Evolutionary conservation across 768 basidiomycete genomes (phyloP), one percentile per base, ranked within the genome.

Genomic region (Auricularia heimuer): DNA sequence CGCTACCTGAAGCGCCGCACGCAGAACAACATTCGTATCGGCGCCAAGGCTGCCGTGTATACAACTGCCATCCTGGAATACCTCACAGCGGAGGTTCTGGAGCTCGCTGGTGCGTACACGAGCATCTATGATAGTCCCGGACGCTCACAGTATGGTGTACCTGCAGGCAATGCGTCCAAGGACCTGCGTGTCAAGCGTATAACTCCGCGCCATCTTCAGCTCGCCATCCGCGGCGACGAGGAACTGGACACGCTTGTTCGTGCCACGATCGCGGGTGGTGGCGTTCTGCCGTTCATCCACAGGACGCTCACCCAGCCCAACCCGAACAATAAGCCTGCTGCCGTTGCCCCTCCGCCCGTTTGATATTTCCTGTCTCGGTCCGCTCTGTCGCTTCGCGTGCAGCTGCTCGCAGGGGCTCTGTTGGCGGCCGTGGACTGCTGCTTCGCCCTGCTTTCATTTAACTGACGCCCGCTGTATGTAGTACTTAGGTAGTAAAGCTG

Each of bases 161-260:
- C 4, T 51, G 16, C 66, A 95, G 94, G 95, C 29, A 98, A 98
- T 75, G 95, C 95, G 35, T 96, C 94, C 2, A 96, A 97, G 73
- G 95, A 98, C 79, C 83, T 97, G n/a, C 85, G 90, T 62, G 94
- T 96, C 60, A 98, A 97, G 76, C 92, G 95, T 75, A 95, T 98
- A 74, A 96, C 93, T 0, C 95, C 95, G 18, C 88, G 95, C 70
- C 95, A 98, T 77, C 76, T 98, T 68, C 95, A 97, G 75, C 85
- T 97, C 35, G 95, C 95, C 34, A 98, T 98, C 68, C 89, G 94
- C 67, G 95, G 95, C 39, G 95, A 98, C 75, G 94, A 97, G 75
- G 95, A 98, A 73, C 87, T 98, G n/a, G 95, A 98, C 73, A 89
- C 86, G 18, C 86, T 98, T 66, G 94, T 98, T 35, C 85, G 88